Percentiles rank a stretch among this genome's conserved stretches.
Conservation (phyloP, 208 protist species). For the Angomonas deanei region DNA sequence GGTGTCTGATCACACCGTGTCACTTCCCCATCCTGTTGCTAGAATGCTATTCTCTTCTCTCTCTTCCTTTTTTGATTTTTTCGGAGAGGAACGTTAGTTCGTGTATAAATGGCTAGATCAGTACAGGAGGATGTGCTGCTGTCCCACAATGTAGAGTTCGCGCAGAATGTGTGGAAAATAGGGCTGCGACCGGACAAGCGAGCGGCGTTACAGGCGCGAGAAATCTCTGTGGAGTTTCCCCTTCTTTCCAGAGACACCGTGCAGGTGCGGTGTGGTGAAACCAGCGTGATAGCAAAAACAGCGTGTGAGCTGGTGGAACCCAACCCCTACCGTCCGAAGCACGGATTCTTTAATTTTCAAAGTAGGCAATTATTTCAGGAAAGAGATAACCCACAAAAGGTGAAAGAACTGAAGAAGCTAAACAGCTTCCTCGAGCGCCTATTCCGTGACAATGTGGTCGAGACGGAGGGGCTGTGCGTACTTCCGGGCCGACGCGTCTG, state of each 20-base stretch:
- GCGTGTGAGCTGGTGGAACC: constrained; percentile 92
- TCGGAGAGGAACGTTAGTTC: too few species aligned
- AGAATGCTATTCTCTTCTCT: too few species aligned
- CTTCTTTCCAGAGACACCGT: constrained; percentile 54
- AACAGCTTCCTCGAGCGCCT: constrained; percentile 82
- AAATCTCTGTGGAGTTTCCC: constrained; percentile 67
- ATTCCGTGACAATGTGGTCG: constrained; percentile 87
- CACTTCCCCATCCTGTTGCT: background rate
- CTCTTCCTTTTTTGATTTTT: too few species aligned
- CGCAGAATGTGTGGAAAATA: constrained; percentile 47
- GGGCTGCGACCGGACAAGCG: constrained; percentile 78
- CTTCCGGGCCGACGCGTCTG: constrained; percentile 91
- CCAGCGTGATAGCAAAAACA: constrained; percentile 76
- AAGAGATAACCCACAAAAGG: constrained; percentile 32
- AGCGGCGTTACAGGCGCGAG: constrained; percentile 54
- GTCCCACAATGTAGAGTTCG: constrained; percentile 64
- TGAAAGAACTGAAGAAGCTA: constrained; percentile 39
- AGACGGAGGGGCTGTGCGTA: constrained; percentile 95
- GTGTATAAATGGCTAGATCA: too few species aligned
- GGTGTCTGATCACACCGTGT: background rate
- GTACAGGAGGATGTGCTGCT: constrained; percentile 51
- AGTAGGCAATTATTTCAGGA: constrained; percentile 86
- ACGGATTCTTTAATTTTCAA: constrained; percentile 93
- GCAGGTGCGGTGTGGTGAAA: constrained; percentile 88
- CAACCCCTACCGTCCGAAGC: constrained; percentile 86